These are phyloP conservation scores for Alisma plantagoaquatica DNA, from an alignment of 106 monocot genomes.

Conservation along the genomic window DNA sequence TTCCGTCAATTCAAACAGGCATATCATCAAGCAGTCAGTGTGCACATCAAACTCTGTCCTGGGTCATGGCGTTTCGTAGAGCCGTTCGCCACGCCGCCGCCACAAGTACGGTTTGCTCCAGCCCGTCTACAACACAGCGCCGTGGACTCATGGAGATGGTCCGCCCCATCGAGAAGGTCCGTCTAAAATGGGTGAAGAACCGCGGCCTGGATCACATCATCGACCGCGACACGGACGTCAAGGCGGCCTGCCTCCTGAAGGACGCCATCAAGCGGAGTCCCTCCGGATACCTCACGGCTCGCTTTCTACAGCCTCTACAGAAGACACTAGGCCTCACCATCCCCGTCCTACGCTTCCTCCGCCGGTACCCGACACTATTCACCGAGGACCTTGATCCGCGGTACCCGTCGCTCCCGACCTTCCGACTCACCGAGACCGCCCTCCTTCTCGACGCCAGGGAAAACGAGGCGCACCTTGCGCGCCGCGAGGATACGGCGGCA, in stretches of 20 bases:
- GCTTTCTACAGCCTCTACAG: slow-evolving; percentile 48
- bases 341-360: slow-evolving; percentile 87
- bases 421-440: slow-evolving; percentile 42
- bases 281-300: slow-evolving; percentile 26
- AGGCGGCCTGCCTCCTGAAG: slow-evolving; percentile 57
- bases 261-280: slow-evolving; percentile 51
- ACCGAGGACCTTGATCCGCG: slow-evolving; percentile 40
- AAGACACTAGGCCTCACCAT: slow-evolving; percentile 62
- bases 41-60: too few relatives aligned
- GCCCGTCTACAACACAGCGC: too few relatives aligned
- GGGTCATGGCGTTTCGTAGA: too few relatives aligned
- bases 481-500: slow-evolving; percentile 12
- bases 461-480: slow-evolving; percentile 8
- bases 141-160: not conserved
- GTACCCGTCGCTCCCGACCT: slow-evolving; percentile 54
- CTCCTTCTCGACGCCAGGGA: slow-evolving; percentile 39
- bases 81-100: too few relatives aligned
- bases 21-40: too few relatives aligned
- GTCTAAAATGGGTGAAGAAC: slow-evolving; percentile 86
- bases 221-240: slow-evolving; percentile 71
- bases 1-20: too few relatives aligned
- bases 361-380: slow-evolving; percentile 85
- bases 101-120: too few relatives aligned
- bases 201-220: slow-evolving; percentile 88
- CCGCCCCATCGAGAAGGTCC: slow-evolving; percentile 27